Base-by-base conservation (phyloP, 2,329 filamentous ascomycete species). In the Claviceps digitariae region DNA sequence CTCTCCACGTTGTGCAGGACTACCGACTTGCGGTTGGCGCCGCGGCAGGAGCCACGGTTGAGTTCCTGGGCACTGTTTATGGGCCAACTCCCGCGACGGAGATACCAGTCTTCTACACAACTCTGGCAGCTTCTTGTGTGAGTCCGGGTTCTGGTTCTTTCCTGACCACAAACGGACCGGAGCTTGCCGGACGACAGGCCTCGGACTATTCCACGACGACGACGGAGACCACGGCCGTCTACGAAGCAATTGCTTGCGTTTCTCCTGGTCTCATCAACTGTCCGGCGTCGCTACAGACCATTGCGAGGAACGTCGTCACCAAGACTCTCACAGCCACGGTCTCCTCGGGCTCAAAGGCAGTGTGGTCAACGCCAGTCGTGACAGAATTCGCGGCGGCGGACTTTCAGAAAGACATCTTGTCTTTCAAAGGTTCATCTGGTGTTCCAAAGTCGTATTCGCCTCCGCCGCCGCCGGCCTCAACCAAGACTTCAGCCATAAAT, bases 1-100 rank as follows among this genome's bases (percentile, higher is more conserved):
- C 65, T 1, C 54, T 81, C 4, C 64, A 64, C 10, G 70, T 78
- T 5, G 65, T 72, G 10, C 72, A 81, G 56, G 66, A 68, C 1
- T 82, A 78, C 60, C 65, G 70, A 12, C 60, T 82, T 12, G 77
- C 70, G 0, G 57, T 82, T 0, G 79, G 78, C 17, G 78, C 75
- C 5, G 69, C 67, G 1, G 77, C 76, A 4, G 79, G 78, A 1
- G 78, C 77, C 0, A 75, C 74, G 0, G 58, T 81, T 0, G 69
- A 64, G 2, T 50, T 79, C 4, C 64, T 63, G 1, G 57, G 59
- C 0, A 58, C 72, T 15, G 73, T 70, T 0, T 82, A 75, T 82
- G 41, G 13, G 12, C 23, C 41, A 15, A 25, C 21, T 44, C 23
- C 41, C 7, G 41, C 41, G 13, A 44, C 15, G 21, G 23, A 44